Base-by-base conservation (phyloP, 176 grass and related monocot species). In the Canna indica region DNA sequence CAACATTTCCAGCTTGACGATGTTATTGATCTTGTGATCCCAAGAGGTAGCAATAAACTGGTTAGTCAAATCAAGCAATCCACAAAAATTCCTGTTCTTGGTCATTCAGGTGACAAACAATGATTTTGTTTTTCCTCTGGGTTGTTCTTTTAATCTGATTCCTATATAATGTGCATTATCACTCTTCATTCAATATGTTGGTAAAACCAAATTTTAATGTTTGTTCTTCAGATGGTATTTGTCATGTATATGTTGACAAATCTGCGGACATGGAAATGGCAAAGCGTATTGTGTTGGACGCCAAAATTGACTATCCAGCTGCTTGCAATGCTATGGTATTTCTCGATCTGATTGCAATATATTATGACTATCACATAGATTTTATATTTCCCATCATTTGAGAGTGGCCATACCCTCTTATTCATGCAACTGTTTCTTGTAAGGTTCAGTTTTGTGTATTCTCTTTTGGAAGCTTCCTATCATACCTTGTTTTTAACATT, bases 1-100 rank as follows among this genome's bases (percentile, higher is more conserved):
- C 57, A 75, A 38, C 67, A 24, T 78, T 62, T 78, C 64, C 84
- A 99, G 94, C 94, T 90, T 70, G 89, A 93, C 85, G 94, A 99
- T 88, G 89, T 99, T 15, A 99, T 99, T 65, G 94, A 99, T 86
- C 89, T 99, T 39, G 90, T 99, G 47, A 99, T 99, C 80, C 94
- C 94, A 87, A 90, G 94, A 90, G 94, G 94, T 15, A 93, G 94
- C 50, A 99, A 99, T 84, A 88, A 93, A 62, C 84, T 99, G 46
- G 90, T 99, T 50, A 83, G 86, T 32, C 86, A 99, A 90, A 99
- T 99, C 70, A 99, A 99, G 76, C 36, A 87, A 46, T 93, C 89
- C 42, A 97, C 92, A 22, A 93, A 93, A 80, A 99, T 99, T 69
- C 94, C 94, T 70, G 94, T 99, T 71, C 83, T 99, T 78, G 89